Conservation (phyloP, 352 stramenopile species). For the Phytophthora niederhauseri region DNA sequence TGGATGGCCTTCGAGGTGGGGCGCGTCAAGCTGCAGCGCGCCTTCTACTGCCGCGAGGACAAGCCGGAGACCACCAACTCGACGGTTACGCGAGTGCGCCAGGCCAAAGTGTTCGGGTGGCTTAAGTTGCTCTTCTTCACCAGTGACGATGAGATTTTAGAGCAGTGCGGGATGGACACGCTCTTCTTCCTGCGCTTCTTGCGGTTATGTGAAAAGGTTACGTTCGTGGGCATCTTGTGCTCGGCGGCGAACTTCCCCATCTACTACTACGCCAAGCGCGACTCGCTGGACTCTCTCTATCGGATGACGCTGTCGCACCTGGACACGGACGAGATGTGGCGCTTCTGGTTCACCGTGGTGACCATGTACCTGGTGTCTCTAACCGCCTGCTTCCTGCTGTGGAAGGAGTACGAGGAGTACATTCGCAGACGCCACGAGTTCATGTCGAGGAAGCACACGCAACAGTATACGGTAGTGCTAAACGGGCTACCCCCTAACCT, state of each 20-base stretch:
- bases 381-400: conserved; percentile 67
- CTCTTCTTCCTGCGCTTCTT: conserved; percentile 84
- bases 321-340: conserved; percentile 51
- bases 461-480: conserved; percentile 84
- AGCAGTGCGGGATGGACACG: conserved; percentile 79
- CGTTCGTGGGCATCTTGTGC: conserved; percentile 55
- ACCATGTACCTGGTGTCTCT: conserved; percentile 73
- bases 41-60: conserved; percentile 80
- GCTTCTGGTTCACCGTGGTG: conserved; percentile 68
- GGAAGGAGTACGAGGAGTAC: conserved; percentile 75
- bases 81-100: conserved; percentile 43
- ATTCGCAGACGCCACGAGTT: conserved; percentile 80
- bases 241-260: conserved; percentile 77
- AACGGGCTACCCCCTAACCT: conserved; percentile 78
- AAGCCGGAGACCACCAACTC: conserved; percentile 59
- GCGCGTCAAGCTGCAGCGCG: conserved; percentile 56
- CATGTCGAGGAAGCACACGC: conserved; percentile 56
- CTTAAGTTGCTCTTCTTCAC: conserved; percentile 59
- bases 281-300: conserved; percentile 52
- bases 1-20: conserved; percentile 75
- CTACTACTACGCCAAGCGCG: conserved; percentile 66
- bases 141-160: conserved; percentile 71
- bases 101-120: conserved; percentile 55
- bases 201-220: conserved; percentile 73
- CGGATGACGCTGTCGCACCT: conserved; percentile 77